A percentile compares a stretch with the other conserved stretches of the same genome.
phyloP scores from a whole-genome alignment of 2,329 filamentous ascomycete species.

The Sclerotinia sclerotiorum region DNA sequence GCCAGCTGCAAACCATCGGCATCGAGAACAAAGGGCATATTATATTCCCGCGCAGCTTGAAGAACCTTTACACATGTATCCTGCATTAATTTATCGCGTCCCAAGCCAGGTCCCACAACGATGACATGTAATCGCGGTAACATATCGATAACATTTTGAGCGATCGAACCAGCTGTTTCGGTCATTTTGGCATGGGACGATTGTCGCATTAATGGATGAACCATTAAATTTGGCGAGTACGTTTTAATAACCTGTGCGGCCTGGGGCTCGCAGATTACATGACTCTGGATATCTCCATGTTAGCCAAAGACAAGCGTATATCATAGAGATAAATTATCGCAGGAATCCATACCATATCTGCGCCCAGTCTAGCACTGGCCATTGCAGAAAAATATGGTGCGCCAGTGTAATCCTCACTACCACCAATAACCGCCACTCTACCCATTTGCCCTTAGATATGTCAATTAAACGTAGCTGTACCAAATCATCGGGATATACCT shows the following conservation, averaged over 20 bases:
- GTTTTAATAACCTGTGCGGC: slow-evolving; percentile 91
- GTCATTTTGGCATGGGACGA: slow-evolving; percentile 53
- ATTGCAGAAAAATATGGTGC: slow-evolving; percentile 98
- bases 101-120: slow-evolving; percentile 88
- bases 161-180: slow-evolving; percentile 60
- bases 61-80: slow-evolving; percentile 80
- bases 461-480: slow-evolving; percentile 20
- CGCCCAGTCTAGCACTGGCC: slow-evolving; percentile 86
- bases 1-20: slow-evolving; percentile 84
- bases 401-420: slow-evolving; percentile 93
- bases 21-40: slow-evolving; percentile 83
- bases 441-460: slow-evolving; percentile 76
- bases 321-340: neutral
- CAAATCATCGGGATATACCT: slow-evolving; percentile 52
- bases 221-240: slow-evolving; percentile 98
- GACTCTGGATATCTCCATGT: slow-evolving; percentile 56
- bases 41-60: slow-evolving; percentile 67
- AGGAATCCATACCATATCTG: slow-evolving; percentile 70
- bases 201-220: slow-evolving; percentile 92
- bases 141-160: slow-evolving; percentile 71
- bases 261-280: slow-evolving; percentile 91
- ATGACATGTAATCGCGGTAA: slow-evolving; percentile 86
- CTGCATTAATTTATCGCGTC: slow-evolving; percentile 87
- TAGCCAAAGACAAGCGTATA: neutral
- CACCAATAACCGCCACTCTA: slow-evolving; percentile 88